Conservation (phyloP, 495 filamentous ascomycete species). For the Tetracladium setigerum region DNA sequence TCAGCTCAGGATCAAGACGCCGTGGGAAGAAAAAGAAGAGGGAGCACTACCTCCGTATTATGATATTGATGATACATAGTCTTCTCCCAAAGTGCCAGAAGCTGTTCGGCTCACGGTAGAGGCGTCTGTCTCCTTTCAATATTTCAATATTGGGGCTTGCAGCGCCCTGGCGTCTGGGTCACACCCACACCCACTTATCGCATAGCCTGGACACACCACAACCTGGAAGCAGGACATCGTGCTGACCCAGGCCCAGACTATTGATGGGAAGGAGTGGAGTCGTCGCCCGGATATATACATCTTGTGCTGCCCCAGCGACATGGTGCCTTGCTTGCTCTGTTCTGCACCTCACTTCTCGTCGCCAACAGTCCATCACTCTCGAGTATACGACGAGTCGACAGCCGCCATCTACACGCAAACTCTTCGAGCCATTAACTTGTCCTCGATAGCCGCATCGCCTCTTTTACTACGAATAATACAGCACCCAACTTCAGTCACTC, state of each 20-base stretch:
- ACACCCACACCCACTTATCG: background rate
- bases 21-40: too few species aligned
- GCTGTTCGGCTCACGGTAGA: too few species aligned
- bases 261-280: background rate
- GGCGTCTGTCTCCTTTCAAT: slow-evolving; percentile 7
- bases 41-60: too few species aligned
- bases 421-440: background rate
- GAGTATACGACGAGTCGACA: slow-evolving; percentile 1
- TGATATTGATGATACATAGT: too few species aligned
- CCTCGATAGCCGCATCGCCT: background rate
- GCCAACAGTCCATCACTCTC: slow-evolving; percentile 4
- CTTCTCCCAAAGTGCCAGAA: too few species aligned
- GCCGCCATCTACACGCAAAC: slow-evolving; percentile 1
- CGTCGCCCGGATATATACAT: background rate
- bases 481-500: slow-evolving; percentile 20
- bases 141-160: slow-evolving; percentile 14
- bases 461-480: background rate
- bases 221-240: background rate
- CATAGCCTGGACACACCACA: background rate
- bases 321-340: too few species aligned
- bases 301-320: too few species aligned
- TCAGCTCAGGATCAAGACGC: too few species aligned
- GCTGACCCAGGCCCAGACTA: background rate
- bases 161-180: slow-evolving; percentile 1
- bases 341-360: too few species aligned